Evolutionary conservation across 768 basidiomycete species (phyloP), one percentile per base, ranked within the genome.

Genomic region (Sporobolomyces phaffii): DNA sequence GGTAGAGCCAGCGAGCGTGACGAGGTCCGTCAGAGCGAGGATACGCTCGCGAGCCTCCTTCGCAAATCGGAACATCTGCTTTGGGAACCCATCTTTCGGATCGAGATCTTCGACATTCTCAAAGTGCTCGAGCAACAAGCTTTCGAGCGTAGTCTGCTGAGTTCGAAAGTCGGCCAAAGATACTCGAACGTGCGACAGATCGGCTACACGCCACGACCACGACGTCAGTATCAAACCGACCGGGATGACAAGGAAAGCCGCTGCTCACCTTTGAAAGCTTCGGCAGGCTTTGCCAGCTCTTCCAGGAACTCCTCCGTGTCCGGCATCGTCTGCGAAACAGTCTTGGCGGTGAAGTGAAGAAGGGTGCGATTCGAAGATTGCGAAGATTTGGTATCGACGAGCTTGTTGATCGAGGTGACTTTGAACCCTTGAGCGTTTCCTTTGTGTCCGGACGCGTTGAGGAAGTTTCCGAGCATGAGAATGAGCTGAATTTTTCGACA

Each of bases 341-440:
- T 93, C 61, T 87, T 82, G 75, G 96, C 93, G 52, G 97, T 78
- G 81, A 97, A 98, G 78, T 98, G 93, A 1, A 99, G 82, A 41
- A 98, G 81, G 0, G 93, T 99, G 17, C 89, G 91, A 75, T 91
- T 88, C 28, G 61, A 56, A 28, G 71, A 68, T 20, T 50, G 54
- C 47, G 90, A 84, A 7, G 92, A 94, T 78, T 99, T 99, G 7
- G 94, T 99, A 76, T 99, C 96, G 43, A 96, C 94, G 59, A 99
- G 82, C 91, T 92, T 92, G 80, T 99, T 98, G 78, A 99, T 93
- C 77, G 92, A 94, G 79, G 90, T 91, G 58, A 98, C 85, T 74
- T 89, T 86, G 84, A 99, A 99, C 65, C 94, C 94, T 73, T 90
- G 94, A 1, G 96, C 96, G 36, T 93, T 93, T 61, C 94, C 94